These are phyloP conservation scores for Schizosaccharomyces versatilis DNA, from an alignment of 1,139 yeast species.

Conservation along the genomic window DNA sequence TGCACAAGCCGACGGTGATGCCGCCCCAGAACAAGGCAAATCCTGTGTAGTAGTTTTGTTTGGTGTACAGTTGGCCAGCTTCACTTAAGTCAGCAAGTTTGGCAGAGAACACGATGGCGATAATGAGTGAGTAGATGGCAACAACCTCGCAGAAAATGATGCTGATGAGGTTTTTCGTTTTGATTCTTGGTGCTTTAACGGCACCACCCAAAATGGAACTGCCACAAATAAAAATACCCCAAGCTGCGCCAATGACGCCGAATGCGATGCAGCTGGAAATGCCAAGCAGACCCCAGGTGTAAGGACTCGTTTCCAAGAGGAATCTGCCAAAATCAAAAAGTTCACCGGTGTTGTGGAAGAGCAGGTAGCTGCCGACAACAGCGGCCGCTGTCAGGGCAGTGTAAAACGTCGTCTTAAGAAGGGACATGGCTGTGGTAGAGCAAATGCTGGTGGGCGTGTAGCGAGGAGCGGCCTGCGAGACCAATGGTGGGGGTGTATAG, in stretches of 20 bases:
- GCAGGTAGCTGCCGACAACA: background rate
- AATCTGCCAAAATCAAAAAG: constrained; percentile 74
- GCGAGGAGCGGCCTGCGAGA: too few species aligned
- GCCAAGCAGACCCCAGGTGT: constrained; percentile 91
- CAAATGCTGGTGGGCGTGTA: too few species aligned
- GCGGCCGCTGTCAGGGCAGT: background rate
- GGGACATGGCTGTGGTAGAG: background rate
- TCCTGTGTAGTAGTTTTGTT: constrained; percentile 72
- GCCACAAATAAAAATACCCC: constrained; percentile 89
- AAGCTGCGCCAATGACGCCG: constrained; percentile 79
- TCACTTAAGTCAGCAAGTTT: constrained; percentile 57
- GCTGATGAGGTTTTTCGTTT: constrained; percentile 82
- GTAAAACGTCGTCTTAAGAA: background rate
- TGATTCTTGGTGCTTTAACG: constrained; percentile 88
- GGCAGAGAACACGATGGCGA: constrained; percentile 91
- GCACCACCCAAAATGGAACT: constrained; percentile 93
- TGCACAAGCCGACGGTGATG: constrained; percentile 77
- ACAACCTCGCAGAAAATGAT: constrained; percentile 98
- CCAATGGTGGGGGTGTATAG: too few species aligned
- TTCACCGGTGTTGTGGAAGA: constrained; percentile 5
- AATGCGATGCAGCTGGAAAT: constrained; percentile 84
- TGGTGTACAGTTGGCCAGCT: constrained; percentile 37
- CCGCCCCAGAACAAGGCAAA: constrained; percentile 97
- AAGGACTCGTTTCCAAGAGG: constrained; percentile 69
- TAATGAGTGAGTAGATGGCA: constrained; percentile 91